These are phyloP conservation scores for Lentinula aciculospora DNA, from an alignment of 768 basidiomycete species.

Conservation along the genomic window DNA sequence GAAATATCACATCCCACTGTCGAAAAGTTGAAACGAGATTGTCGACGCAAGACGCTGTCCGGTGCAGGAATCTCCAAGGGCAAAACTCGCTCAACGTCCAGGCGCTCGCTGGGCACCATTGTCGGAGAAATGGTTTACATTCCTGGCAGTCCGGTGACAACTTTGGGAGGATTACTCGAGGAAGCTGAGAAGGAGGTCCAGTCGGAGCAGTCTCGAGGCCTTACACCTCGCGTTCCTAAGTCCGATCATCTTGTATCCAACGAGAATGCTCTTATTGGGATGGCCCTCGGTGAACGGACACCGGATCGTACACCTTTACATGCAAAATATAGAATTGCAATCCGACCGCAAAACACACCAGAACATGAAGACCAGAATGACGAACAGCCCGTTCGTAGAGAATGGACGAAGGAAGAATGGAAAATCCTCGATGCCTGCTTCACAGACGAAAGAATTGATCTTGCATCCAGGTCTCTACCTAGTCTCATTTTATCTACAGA, in stretches of 20 bases:
- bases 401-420: constrained; percentile 79
- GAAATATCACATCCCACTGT: constrained; percentile 20
- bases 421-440: constrained; percentile 75
- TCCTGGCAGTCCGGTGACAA: constrained; percentile 47
- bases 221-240: neutral
- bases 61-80: constrained; percentile 17
- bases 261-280: neutral
- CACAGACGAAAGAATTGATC: constrained; percentile 58
- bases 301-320: constrained; percentile 1
- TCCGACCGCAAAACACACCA: neutral
- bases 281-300: neutral
- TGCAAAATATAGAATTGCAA: neutral
- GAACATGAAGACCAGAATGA: constrained; percentile 3
- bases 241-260: neutral
- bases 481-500: neutral
- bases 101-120: constrained; percentile 8
- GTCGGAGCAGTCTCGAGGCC: neutral
- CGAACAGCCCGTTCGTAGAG: constrained; percentile 14
- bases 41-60: constrained; percentile 28
- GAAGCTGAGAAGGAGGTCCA: constrained; percentile 52
- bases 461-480: constrained; percentile 18
- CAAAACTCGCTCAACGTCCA: constrained; percentile 17
- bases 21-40: constrained; percentile 25
- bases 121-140: constrained; percentile 42
- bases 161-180: constrained; percentile 49